A percentile compares a stretch with the other conserved stretches of the same genome.
Conservation (phyloP, 257 asterid genomes). For the Lithospermum erythrorhizon region DNA sequence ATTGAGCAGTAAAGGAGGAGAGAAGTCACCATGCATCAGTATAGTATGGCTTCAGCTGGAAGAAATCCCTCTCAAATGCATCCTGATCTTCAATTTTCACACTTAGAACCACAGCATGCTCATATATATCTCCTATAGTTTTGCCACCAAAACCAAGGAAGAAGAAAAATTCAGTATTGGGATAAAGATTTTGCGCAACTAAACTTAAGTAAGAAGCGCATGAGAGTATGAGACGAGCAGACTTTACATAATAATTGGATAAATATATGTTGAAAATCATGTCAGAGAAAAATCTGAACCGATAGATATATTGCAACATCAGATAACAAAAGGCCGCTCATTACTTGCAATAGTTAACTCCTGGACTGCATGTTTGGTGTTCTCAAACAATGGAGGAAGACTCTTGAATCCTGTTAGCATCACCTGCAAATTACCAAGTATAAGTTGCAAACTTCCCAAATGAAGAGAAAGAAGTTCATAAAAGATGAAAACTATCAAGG, state of each 20-base stretch:
- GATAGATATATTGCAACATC: not conserved
- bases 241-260: not conserved
- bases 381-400: slow-evolving; percentile 45
- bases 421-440: slow-evolving; percentile 26
- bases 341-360: slow-evolving; percentile 47
- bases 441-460: not conserved
- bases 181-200: not conserved
- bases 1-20: not conserved
- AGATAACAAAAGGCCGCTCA: not conserved
- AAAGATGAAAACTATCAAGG: not conserved
- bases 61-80: slow-evolving; percentile 91
- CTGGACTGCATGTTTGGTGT: slow-evolving; percentile 25
- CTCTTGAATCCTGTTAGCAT: slow-evolving; percentile 30
- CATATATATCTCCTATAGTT: slow-evolving; percentile 78
- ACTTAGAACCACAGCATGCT: slow-evolving; percentile 81
- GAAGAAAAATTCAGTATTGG: not conserved
- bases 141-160: slow-evolving; percentile 2
- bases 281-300: not conserved
- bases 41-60: slow-evolving; percentile 88
- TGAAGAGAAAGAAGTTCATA: not conserved
- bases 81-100: slow-evolving; percentile 88
- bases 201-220: not conserved
- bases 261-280: not conserved
- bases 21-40: slow-evolving; percentile 74
- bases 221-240: not conserved